phyloP scores from a whole-genome alignment of 805 yeast species.

The Spathaspora hagerdaliae region DNA sequence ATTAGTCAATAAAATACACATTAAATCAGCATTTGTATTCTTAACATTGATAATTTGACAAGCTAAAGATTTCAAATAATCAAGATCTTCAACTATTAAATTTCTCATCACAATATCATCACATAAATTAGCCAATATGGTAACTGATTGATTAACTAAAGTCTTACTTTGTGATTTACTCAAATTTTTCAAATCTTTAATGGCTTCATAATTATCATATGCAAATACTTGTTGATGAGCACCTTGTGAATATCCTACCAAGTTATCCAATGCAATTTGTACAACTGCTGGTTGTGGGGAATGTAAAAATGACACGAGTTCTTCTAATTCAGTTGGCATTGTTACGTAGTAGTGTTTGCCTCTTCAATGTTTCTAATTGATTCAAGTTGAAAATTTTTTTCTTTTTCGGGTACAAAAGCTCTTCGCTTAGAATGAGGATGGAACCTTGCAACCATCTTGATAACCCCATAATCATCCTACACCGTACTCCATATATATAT shows the following conservation, averaged over 20 bases:
- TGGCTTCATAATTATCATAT: slow-evolving; percentile 64
- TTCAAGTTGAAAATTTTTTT: background rate
- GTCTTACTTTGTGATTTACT: slow-evolving; percentile 43
- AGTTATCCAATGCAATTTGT: slow-evolving; percentile 78
- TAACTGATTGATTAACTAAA: slow-evolving; percentile 62
- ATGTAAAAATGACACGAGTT: slow-evolving; percentile 74
- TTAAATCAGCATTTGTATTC: slow-evolving; percentile 72
- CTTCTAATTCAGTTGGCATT: slow-evolving; percentile 46
- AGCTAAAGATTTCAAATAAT: slow-evolving; percentile 47
- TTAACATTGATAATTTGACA: slow-evolving; percentile 48
- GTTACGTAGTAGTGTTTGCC: background rate
- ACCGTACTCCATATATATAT: no score
- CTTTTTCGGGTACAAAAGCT: background rate
- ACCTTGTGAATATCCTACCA: slow-evolving; percentile 79
- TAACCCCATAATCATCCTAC: no score
- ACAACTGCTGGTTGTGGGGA: slow-evolving; percentile 75
- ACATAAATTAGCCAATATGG: slow-evolving; percentile 80
- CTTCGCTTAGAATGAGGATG: no score
- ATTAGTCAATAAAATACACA: slow-evolving; percentile 80
- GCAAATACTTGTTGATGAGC: slow-evolving; percentile 62
- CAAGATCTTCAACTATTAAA: slow-evolving; percentile 60
- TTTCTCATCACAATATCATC: slow-evolving; percentile 63
- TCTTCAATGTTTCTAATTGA: no score
- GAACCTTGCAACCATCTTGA: no score
- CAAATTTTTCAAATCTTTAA: slow-evolving; percentile 64